Base-by-base conservation (phyloP, 306 rosid genomes). In the Cicer arietinum region DNA sequence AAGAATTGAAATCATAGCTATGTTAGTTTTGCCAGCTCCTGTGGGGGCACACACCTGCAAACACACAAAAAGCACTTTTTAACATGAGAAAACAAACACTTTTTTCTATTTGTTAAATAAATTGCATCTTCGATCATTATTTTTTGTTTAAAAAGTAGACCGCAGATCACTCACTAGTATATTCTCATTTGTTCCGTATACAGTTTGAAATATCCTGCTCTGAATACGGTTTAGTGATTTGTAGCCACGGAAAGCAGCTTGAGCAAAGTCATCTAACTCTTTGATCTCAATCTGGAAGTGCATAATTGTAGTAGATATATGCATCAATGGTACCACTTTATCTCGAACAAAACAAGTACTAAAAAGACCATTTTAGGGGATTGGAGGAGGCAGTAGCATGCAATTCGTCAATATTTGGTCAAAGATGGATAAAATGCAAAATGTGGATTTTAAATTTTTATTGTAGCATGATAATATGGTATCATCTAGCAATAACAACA, bases 31-130 rank as follows among this genome's bases (percentile, higher is more conserved):
- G 22, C 98, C 98, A 85, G 98, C 98, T 63, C 98, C 98, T 43
- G 98, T 94, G 8, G 98, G 98, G 78, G 98, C 98, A 86, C 98
- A 94, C 83, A 94, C 98, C 98, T 91, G 88, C 77, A 70, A 80
- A 54, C 48, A 80, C 63, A 82, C 50, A 67, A 78, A 75, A 64
- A 79, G 30, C 64, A 54, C 64, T 45, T 77, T 9, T 75, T 72
- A 39, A 85, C 41, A 44, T 22, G 18, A 50, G 56, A 64, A 60
- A 77, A 77, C 74, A 41, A 66, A 68, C 64, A 45, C 13, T 73
- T 67, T 52, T 45, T 22, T 69, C 60, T 73, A 4, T 30, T 42
- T 20, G 0, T 18, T 20, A 37, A 56, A 42, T 56, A 69, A 63
- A 80, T 48, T 22, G 30, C 39, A 71, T 54, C 10, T 57, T 14